Conservation (phyloP, 208 protist species). For the Leptomonas seymouri region DNA sequence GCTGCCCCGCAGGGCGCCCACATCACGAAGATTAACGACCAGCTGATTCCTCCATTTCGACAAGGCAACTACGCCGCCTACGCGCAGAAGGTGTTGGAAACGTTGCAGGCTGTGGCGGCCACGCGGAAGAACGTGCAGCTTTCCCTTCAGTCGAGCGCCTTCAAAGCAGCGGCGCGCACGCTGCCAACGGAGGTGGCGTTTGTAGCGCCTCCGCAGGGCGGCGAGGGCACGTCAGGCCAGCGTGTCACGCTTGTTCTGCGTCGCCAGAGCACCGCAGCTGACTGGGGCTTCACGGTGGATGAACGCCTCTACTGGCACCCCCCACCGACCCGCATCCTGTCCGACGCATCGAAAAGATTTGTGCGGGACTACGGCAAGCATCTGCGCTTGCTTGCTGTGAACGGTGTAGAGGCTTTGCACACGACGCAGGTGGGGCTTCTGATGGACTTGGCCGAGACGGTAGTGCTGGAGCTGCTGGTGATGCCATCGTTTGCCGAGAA, state of each 20-base stretch:
- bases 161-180: constrained; percentile 36
- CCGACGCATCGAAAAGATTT: constrained; percentile 31
- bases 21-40: constrained; percentile 51
- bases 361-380: constrained; percentile 38
- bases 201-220: constrained; percentile 46
- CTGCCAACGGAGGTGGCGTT: constrained; percentile 46
- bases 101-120: constrained; percentile 17
- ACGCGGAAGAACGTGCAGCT: constrained; percentile 44
- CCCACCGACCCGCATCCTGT: constrained; percentile 15
- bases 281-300: constrained; percentile 39
- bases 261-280: constrained; percentile 32
- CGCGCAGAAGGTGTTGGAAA: constrained; percentile 21
- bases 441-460: constrained; percentile 40
- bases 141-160: constrained; percentile 30
- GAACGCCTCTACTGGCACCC: constrained; percentile 33
- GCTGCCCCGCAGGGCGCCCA: constrained; percentile 38
- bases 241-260: constrained; percentile 52
- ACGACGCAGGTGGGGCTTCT: constrained; percentile 46
- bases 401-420: constrained; percentile 68
- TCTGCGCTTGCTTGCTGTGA: constrained; percentile 57
- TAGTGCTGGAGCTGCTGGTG: constrained; percentile 69
- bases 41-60: constrained; percentile 14
- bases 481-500: constrained; percentile 20
- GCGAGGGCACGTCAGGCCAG: constrained; percentile 58
- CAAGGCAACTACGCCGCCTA: constrained; percentile 19